Base-by-base conservation (phyloP, 345 rosid genomes). In the Corchorus olitorius region DNA sequence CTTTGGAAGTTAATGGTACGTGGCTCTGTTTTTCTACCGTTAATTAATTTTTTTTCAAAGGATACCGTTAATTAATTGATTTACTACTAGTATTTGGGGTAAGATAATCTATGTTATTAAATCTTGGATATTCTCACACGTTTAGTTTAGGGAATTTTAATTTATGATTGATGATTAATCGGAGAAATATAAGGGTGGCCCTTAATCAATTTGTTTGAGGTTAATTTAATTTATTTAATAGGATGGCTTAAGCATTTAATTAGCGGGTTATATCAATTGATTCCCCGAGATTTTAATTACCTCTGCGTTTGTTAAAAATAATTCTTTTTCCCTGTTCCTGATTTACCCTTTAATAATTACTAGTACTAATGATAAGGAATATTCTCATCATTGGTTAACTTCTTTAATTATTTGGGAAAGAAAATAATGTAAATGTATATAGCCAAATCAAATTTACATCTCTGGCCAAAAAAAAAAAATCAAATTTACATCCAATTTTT, bases 1-100 rank as follows among this genome's bases (percentile, higher is more conserved):
- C 22, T 68, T 69, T 70, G 75, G 49, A 62, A 75, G 72, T 71
- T 54, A 63, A 43, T 15, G 6, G 22, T 37, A 52, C 9, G 65
- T 74, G 48, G 77, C 61, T 52, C 5, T 35, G 12, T 10, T 35
- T 1, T 5, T 35, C 27, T 27, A 27, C 27, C 27, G 27, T 27
- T 27, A 27, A 27, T 27, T 27, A 27, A 27, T 27, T 27, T 27
- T 27, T 27, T 27, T 27, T 27, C 27, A 27, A 27, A 27, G 27
- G 27, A 27, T 27, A 27, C 27, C 27, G n/a, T 27, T 27, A 27
- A 27, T 27, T 17, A 54, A 5, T 0, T 16, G n/a, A 17, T 54
- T 54, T 5, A 6, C 1, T 52, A 0, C 8, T 17, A 5, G 10
- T 45, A 43, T 19, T 39, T 9, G 22, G 2, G 5, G 27, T 27